phyloP scores from a whole-genome alignment of 352 stramenopile species.

The Pythium volutum region DNA sequence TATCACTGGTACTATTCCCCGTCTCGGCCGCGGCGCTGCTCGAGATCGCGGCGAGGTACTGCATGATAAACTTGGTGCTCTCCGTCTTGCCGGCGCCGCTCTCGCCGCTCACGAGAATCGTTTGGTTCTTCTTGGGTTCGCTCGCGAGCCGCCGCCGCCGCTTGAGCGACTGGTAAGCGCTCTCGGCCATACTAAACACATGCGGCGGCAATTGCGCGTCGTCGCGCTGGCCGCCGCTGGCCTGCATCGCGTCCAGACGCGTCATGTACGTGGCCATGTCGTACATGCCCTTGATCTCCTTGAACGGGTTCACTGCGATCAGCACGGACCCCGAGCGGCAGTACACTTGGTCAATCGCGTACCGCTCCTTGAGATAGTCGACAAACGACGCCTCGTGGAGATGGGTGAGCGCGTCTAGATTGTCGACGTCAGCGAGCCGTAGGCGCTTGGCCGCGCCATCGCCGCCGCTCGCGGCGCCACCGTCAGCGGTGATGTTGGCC shows the following conservation, averaged over 20 bases:
- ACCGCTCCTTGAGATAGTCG: slow-evolving; percentile 74
- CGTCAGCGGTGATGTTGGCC: slow-evolving; percentile 30
- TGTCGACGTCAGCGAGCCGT: slow-evolving; percentile 56
- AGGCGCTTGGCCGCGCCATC: slow-evolving; percentile 14
- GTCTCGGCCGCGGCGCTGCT: slow-evolving; percentile 1
- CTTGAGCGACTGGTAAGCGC: slow-evolving; percentile 60
- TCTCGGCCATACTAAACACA: slow-evolving; percentile 79
- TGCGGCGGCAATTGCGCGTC: slow-evolving; percentile 51
- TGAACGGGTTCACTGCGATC: slow-evolving; percentile 82
- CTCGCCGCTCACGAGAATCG: slow-evolving; percentile 87
- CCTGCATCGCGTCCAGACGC: slow-evolving; percentile 19
- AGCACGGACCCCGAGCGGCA: slow-evolving; percentile 66
- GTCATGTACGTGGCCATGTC: slow-evolving; percentile 39
- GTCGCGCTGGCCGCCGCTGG: slow-evolving; percentile 25
- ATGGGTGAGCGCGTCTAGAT: slow-evolving; percentile 70
- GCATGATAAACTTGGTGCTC: slow-evolving; percentile 90
- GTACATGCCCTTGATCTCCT: slow-evolving; percentile 67
- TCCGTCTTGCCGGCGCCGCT: slow-evolving; percentile 87
- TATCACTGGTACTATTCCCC: background rate
- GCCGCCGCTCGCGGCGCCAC: slow-evolving; percentile 8
- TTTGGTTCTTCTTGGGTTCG: slow-evolving; percentile 56
- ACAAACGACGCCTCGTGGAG: slow-evolving; percentile 80
- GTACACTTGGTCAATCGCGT: slow-evolving; percentile 71
- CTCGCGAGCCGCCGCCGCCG: slow-evolving; percentile 29
- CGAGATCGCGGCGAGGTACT: slow-evolving; percentile 71